Evolutionary conservation across 371 early-diverging fungal genomes (phyloP).

Genomic region (Batkoa obscura): DNA sequence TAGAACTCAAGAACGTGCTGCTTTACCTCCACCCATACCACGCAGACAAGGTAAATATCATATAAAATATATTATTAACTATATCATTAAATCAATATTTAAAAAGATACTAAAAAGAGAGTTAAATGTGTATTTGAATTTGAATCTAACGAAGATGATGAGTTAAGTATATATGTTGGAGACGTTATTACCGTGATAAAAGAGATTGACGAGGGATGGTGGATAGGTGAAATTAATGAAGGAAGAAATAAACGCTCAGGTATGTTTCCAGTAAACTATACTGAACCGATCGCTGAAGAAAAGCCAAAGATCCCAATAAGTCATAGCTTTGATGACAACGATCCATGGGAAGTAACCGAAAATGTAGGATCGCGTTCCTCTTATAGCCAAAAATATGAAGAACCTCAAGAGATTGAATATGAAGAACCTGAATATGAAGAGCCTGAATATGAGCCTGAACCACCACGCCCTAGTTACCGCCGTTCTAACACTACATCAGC

Average conservation of each 20-base stretch:
- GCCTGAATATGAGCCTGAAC: conserved; percentile 3
- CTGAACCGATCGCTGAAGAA: conserved; percentile 18
- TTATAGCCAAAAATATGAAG: background rate
- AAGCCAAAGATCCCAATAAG: conserved; percentile 1
- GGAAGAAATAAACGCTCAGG: conserved; percentile 21
- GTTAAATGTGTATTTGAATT: conserved; percentile 44
- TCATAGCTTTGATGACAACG: background rate
- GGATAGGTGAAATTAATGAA: conserved; percentile 48
- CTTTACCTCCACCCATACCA: background rate
- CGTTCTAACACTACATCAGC: background rate
- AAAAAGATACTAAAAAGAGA: conserved; percentile 12
- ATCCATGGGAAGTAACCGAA: background rate
- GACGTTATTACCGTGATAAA: conserved; percentile 52
- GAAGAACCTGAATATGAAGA: background rate
- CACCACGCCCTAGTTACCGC: background rate
- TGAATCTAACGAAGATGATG: conserved; percentile 37
- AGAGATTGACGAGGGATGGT: conserved; percentile 71
- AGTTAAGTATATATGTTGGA: conserved; percentile 41
- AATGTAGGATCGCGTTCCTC: background rate
- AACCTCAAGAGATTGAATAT: background rate
- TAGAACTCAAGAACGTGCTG: background rate
- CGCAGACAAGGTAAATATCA: background rate
- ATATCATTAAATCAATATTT: background rate
- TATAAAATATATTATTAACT: background rate
- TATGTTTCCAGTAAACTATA: conserved; percentile 74